These are phyloP conservation scores for Saccharomycopsis sp. DNA, from an alignment of 805 yeast species.

Conservation along the genomic window DNA sequence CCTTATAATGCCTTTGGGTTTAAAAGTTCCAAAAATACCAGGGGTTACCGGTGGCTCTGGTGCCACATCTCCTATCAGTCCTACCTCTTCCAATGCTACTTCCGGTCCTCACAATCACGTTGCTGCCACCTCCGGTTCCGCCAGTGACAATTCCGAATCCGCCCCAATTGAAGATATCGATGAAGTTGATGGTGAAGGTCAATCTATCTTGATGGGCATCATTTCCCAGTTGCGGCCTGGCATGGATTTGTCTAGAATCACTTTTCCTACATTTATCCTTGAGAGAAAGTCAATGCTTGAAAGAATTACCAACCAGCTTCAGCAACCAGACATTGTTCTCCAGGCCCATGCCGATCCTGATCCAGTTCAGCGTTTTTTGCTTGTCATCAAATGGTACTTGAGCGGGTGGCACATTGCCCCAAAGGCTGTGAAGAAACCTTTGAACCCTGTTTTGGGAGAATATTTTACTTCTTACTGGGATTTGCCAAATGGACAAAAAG, in stretches of 20 bases:
- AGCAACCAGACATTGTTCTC: constrained; percentile 66
- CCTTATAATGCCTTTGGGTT: constrained; percentile 20
- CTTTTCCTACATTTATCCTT: constrained; percentile 88
- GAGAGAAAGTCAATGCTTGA: constrained; percentile 96
- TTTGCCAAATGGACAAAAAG: constrained; percentile 57
- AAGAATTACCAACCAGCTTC: constrained; percentile 80
- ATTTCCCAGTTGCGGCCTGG: constrained; percentile 92
- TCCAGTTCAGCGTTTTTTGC: constrained; percentile 58
- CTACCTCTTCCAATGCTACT: neutral
- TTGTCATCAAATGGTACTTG: constrained; percentile 80
- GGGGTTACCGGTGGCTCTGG: constrained; percentile 2
- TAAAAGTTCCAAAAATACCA: constrained; percentile 16
- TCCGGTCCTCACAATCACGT: too few species aligned
- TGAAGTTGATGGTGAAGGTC: constrained; percentile 86
- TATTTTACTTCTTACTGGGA: constrained; percentile 91
- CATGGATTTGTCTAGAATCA: constrained; percentile 78
- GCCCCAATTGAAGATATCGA: constrained; percentile 61
- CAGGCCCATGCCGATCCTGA: constrained; percentile 56
- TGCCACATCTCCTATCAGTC: constrained; percentile 1
- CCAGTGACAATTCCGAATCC: constrained; percentile 4
- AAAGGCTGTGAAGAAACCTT: constrained; percentile 94
- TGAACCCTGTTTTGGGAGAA: constrained; percentile 92
- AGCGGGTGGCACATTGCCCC: constrained; percentile 98
- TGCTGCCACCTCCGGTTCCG: neutral
- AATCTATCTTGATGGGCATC: constrained; percentile 75